Percentiles rank a stretch among this genome's conserved stretches.
Evolutionary conservation across 139 green algal species (phyloP).

Genomic region (Spirogloea muscicola): DNA sequence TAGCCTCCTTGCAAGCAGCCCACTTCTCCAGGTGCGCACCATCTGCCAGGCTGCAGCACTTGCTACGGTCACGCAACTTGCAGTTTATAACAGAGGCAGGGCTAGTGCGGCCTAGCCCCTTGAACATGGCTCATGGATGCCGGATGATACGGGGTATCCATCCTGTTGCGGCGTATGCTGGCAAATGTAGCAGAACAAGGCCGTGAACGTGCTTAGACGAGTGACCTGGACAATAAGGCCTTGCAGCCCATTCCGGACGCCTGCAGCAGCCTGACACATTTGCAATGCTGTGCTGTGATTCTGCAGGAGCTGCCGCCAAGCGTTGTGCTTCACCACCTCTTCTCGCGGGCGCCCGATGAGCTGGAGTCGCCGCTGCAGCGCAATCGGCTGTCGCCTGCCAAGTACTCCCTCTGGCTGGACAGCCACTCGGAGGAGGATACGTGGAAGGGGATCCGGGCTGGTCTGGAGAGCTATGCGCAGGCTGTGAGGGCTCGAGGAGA

Average conservation of each 20-base stretch:
- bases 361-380: slow-evolving; percentile 73
- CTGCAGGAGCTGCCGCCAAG: slow-evolving; percentile 67
- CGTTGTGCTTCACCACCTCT: slow-evolving; percentile 81
- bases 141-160: neutral
- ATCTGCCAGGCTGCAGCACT: too few relatives aligned
- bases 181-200: neutral
- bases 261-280: neutral
- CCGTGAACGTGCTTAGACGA: neutral
- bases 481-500: slow-evolving; percentile 27
- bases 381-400: slow-evolving; percentile 58
- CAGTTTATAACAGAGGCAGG: too few relatives aligned
- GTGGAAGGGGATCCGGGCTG: slow-evolving; percentile 36
- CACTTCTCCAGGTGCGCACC: slow-evolving; percentile 38
- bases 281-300: neutral
- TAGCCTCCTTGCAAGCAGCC: slow-evolving; percentile 25
- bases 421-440: slow-evolving; percentile 37
- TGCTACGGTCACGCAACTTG: too few relatives aligned
- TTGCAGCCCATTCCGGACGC: neutral
- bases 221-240: neutral
- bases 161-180: neutral
- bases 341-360: slow-evolving; percentile 60
- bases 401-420: slow-evolving; percentile 95
- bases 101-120: too few relatives aligned
- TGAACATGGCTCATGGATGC: too few relatives aligned
- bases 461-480: slow-evolving; percentile 30